Conservation (phyloP, 768 basidiomycete species). For the Lentinula sp. region DNA sequence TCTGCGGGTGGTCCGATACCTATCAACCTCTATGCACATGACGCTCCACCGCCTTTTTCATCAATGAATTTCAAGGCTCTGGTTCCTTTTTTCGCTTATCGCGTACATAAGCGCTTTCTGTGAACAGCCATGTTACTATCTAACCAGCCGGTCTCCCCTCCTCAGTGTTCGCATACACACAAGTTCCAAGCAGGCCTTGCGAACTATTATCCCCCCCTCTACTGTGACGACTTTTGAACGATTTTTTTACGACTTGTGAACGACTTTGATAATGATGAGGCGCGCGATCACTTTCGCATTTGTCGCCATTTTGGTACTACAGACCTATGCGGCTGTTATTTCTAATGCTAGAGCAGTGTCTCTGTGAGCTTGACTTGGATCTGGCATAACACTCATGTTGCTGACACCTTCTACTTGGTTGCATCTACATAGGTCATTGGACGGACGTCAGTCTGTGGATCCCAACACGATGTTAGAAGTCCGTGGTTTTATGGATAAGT, state of each 20-base stretch:
- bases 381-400: too few relatives aligned
- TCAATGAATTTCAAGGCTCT: not conserved
- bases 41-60: not conserved
- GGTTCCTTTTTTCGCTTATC: not conserved
- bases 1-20: not conserved
- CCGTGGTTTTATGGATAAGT: not conserved
- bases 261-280: not conserved
- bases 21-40: not conserved
- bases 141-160: not conserved
- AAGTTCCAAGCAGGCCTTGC: not conserved
- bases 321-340: not conserved
- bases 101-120: not conserved
- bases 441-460: not conserved
- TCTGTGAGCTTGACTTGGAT: not conserved
- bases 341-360: not conserved
- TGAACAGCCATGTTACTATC: not conserved
- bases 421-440: not conserved
- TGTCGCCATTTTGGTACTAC: not conserved
- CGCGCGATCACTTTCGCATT: not conserved
- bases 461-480: not conserved
- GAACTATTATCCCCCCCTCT: not conserved
- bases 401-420: too few relatives aligned
- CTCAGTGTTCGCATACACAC: not conserved
- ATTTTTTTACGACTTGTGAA: not conserved
- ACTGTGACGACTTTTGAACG: not conserved